Conservation (phyloP, 2,329 filamentous ascomycete species). For the Fusarium sp. region DNA sequence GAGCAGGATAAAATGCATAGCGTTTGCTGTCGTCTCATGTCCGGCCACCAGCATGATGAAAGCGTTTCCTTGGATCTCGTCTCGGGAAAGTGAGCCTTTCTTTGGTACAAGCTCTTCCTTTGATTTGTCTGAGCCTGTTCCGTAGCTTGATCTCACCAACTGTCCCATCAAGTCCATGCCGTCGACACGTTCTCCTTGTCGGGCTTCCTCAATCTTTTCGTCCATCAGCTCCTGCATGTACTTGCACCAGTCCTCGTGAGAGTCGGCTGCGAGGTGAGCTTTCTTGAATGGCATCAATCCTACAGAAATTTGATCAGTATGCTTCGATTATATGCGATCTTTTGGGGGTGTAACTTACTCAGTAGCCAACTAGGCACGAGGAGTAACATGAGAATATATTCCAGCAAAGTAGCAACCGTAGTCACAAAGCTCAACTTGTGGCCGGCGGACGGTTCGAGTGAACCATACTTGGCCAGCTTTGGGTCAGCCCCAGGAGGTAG, state of each 20-base stretch:
- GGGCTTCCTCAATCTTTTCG: slow-evolving; percentile 67
- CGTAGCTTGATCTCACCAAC: slow-evolving; percentile 61
- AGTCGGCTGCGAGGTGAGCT: slow-evolving; percentile 67
- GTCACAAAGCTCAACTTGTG: slow-evolving; percentile 77
- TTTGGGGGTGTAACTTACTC: slow-evolving; percentile 53
- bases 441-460: slow-evolving; percentile 63
- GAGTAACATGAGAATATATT: slow-evolving; percentile 75
- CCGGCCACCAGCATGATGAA: slow-evolving; percentile 80
- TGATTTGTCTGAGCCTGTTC: slow-evolving; percentile 19
- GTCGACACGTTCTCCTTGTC: slow-evolving; percentile 55
- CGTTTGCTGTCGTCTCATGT: slow-evolving; percentile 86
- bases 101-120: slow-evolving; percentile 32
- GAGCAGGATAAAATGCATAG: slow-evolving; percentile 79
- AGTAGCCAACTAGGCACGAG: slow-evolving; percentile 72
- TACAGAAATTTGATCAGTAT: slow-evolving; percentile 41
- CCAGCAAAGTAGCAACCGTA: slow-evolving; percentile 73
- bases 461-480: slow-evolving; percentile 65
- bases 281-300: slow-evolving; percentile 65
- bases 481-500: slow-evolving; percentile 60
- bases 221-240: slow-evolving; percentile 81
- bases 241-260: slow-evolving; percentile 74
- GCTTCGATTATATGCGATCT: neutral
- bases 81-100: slow-evolving; percentile 65
- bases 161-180: slow-evolving; percentile 70
- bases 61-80: slow-evolving; percentile 81